Evolutionary conservation across 345 rosid genomes (phyloP).

Genomic region (Aquilaria yunnanensis): DNA sequence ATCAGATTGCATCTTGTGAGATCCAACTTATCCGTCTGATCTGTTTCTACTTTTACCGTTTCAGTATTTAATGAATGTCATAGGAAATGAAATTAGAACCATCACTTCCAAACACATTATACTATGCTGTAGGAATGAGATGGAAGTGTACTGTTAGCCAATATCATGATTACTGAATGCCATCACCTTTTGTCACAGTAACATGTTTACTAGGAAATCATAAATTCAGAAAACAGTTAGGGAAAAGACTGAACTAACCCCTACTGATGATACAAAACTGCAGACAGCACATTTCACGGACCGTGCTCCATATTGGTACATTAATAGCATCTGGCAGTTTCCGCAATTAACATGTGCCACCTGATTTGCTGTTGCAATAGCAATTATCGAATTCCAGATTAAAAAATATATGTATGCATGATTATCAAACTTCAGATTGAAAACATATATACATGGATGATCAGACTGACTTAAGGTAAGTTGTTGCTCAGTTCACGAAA

Average conservation of each 20-base stretch:
- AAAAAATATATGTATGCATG: no score
- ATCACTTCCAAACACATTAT: not conserved
- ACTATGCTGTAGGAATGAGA: no score
- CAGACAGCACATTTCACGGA: constrained; percentile 96
- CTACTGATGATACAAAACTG: constrained; percentile 77
- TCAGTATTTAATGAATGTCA: not conserved
- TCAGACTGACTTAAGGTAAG: not conserved
- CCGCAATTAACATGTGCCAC: constrained; percentile 96
- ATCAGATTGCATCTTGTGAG: no score
- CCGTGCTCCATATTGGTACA: constrained; percentile 94
- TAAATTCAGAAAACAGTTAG: not conserved
- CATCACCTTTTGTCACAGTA: not conserved
- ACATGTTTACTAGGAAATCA: not conserved
- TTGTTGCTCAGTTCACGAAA: not conserved
- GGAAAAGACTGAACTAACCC: constrained; percentile 42
- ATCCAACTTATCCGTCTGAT: no score
- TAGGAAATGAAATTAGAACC: not conserved
- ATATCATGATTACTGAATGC: not conserved
- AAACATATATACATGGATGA: not conserved
- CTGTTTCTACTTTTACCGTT: no score
- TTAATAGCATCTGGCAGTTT: constrained; percentile 86
- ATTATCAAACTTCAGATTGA: not conserved
- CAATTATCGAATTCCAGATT: not conserved
- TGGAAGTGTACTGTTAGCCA: not conserved
- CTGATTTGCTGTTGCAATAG: constrained; percentile 62